Percentiles rank a stretch among this genome's conserved stretches.
Evolutionary conservation across 768 basidiomycete species (phyloP).

Genomic region (Amanita brunnescens): DNA sequence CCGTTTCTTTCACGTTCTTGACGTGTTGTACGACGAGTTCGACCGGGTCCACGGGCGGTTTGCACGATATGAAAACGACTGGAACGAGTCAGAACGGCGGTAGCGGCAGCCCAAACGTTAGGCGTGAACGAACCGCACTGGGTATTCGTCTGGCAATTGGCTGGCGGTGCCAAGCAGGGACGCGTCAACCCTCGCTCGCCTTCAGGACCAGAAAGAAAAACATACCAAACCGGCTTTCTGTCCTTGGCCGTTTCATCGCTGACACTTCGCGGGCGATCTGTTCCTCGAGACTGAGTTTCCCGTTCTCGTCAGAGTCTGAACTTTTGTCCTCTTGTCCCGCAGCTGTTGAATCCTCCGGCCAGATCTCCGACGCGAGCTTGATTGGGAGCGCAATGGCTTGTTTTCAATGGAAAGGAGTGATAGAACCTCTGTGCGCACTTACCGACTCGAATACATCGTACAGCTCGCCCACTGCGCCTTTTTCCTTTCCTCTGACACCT

Average conservation of each 20-base stretch:
- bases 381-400: too few species aligned
- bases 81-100: slow-evolving; percentile 1
- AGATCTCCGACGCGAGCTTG: slow-evolving; percentile 64
- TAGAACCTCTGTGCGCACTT: slow-evolving; percentile 15
- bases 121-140: slow-evolving; percentile 56
- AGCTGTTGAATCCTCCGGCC: slow-evolving; percentile 38
- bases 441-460: slow-evolving; percentile 76
- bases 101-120: slow-evolving; percentile 1
- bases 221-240: slow-evolving; percentile 57
- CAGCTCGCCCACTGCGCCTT: slow-evolving; percentile 64
- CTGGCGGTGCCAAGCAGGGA: slow-evolving; percentile 28
- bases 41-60: slow-evolving; percentile 70
- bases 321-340: slow-evolving; percentile 10
- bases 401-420: not conserved
- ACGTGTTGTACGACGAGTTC: slow-evolving; percentile 57
- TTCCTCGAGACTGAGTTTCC: slow-evolving; percentile 50
- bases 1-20: slow-evolving; percentile 51
- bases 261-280: slow-evolving; percentile 67
- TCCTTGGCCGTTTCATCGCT: slow-evolving; percentile 57
- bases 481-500: slow-evolving; percentile 78
- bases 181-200: too few species aligned
- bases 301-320: slow-evolving; percentile 16
- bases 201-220: too few species aligned
- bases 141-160: slow-evolving; percentile 71
- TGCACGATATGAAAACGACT: slow-evolving; percentile 81